Conservation (phyloP, 352 stramenopile genomes). For the Peronospora tabacina region DNA sequence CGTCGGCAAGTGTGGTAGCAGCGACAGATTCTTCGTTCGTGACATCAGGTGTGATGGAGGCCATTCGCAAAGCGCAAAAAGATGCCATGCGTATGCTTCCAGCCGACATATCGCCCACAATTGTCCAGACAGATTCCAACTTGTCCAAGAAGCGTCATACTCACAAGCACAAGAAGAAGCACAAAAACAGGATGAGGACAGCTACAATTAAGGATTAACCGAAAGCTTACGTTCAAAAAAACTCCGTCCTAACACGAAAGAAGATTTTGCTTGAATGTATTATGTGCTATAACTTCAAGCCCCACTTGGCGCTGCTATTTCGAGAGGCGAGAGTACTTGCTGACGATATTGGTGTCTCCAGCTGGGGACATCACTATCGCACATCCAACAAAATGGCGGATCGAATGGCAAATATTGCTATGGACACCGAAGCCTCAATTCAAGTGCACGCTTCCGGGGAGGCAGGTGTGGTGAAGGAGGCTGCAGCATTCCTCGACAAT, state of each 20-base stretch:
- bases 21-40: conserved; percentile 16
- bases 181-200: conserved; percentile 16
- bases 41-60: conserved; percentile 51
- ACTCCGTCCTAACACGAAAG: background rate
- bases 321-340: too few species aligned
- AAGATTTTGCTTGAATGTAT: conserved; percentile 13
- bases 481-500: too few species aligned
- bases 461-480: too few species aligned
- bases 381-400: too few species aligned
- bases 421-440: too few species aligned
- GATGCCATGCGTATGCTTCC: conserved; percentile 59
- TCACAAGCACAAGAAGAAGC: conserved; percentile 30
- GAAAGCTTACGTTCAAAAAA: conserved; percentile 23
- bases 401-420: too few species aligned
- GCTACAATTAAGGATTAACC: conserved; percentile 12
- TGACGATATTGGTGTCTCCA: too few species aligned
- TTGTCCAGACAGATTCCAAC: conserved; percentile 6
- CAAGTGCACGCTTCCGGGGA: too few species aligned
- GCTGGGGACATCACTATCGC: too few species aligned
- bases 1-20: conserved; percentile 2
- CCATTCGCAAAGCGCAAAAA: conserved; percentile 59
- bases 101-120: background rate
- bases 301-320: too few species aligned
- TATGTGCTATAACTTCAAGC: too few species aligned
- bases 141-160: conserved; percentile 20